Conservation (phyloP, 208 protist genomes). For the Trypanosomatidae sp. region DNA sequence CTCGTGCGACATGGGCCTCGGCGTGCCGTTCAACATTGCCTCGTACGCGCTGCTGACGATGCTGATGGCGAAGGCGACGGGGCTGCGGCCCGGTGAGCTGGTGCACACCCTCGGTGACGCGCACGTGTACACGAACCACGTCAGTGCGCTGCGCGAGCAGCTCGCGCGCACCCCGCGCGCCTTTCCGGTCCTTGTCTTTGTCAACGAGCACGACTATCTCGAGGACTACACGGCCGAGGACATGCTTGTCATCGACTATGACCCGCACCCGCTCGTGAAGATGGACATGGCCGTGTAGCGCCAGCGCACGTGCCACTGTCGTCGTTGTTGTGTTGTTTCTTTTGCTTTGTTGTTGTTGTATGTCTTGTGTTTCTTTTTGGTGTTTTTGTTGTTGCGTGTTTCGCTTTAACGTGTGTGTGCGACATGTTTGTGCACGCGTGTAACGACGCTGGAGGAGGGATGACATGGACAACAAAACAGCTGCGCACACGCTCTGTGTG, state of each 20-base stretch:
- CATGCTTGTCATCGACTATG: conserved; percentile 93
- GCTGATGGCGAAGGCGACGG: conserved; percentile 86
- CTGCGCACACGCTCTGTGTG: too few relatives aligned
- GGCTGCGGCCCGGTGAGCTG: conserved; percentile 93
- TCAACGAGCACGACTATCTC: conserved; percentile 54
- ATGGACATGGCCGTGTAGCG: conserved; percentile 96
- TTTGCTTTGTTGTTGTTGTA: too few relatives aligned
- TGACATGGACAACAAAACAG: too few relatives aligned
- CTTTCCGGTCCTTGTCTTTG: conserved; percentile 87
- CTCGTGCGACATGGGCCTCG: conserved; percentile 96
- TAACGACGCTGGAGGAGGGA: too few relatives aligned
- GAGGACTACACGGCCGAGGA: conserved; percentile 91
- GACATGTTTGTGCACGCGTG: too few relatives aligned
- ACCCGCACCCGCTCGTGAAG: conserved; percentile 89
- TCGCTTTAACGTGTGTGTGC: too few relatives aligned
- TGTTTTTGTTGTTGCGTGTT: too few relatives aligned
- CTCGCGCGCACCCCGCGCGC: conserved; percentile 78
- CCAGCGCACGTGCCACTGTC: too few relatives aligned
- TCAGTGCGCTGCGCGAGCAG: conserved; percentile 93
- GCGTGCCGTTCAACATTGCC: conserved; percentile 99
- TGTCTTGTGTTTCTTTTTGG: too few relatives aligned
- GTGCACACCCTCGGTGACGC: conserved; percentile 96
- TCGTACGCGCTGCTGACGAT: conserved; percentile 95
- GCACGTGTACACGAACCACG: conserved; percentile 97
- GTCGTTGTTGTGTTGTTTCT: too few relatives aligned